Percentiles rank a stretch among this genome's conserved stretches.
Evolutionary conservation across 2,329 filamentous ascomycete species (phyloP).

Genomic region (Aureobasidium sp.): DNA sequence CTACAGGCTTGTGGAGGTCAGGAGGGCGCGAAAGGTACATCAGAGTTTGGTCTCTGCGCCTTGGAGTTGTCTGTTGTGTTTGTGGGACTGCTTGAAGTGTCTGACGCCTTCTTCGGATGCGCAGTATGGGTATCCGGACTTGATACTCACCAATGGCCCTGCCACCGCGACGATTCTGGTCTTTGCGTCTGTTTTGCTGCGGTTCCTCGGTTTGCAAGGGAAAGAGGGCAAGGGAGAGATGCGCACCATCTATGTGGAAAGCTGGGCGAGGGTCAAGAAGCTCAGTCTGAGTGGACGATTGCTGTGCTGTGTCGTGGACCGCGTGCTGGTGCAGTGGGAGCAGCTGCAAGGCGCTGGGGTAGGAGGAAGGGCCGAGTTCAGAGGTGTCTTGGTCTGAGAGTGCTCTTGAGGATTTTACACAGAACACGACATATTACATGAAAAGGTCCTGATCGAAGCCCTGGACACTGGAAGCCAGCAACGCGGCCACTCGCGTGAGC

Average conservation of each 20-base stretch:
- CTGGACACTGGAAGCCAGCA: not conserved
- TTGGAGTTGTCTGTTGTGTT: constrained; percentile 55
- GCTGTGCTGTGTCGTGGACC: constrained; percentile 61
- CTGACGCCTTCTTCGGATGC: not conserved
- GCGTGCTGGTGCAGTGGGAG: constrained; percentile 76
- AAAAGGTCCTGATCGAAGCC: not conserved
- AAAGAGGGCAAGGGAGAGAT: constrained; percentile 44
- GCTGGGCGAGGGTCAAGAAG: constrained; percentile 75
- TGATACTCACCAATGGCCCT: constrained; percentile 81
- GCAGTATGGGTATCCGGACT: constrained; percentile 48
- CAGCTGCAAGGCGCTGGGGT: constrained; percentile 44
- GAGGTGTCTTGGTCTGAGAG: constrained; percentile 25
- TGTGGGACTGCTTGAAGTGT: constrained; percentile 29
- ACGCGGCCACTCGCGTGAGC: not conserved
- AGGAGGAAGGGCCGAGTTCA: constrained; percentile 34
- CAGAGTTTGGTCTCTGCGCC: constrained; percentile 70
- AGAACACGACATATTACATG: not conserved
- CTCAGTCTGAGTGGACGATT: constrained; percentile 79
- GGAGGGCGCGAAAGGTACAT: constrained; percentile 71
- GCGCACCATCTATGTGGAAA: constrained; percentile 79
- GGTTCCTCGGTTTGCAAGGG: constrained; percentile 39
- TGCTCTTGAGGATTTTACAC: not conserved
- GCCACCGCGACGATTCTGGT: constrained; percentile 75
- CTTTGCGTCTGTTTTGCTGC: constrained; percentile 46
- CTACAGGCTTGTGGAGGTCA: constrained; percentile 60